Base-by-base conservation (phyloP, 2,329 filamentous ascomycete genomes). In the Trichoderma gracile region DNA sequence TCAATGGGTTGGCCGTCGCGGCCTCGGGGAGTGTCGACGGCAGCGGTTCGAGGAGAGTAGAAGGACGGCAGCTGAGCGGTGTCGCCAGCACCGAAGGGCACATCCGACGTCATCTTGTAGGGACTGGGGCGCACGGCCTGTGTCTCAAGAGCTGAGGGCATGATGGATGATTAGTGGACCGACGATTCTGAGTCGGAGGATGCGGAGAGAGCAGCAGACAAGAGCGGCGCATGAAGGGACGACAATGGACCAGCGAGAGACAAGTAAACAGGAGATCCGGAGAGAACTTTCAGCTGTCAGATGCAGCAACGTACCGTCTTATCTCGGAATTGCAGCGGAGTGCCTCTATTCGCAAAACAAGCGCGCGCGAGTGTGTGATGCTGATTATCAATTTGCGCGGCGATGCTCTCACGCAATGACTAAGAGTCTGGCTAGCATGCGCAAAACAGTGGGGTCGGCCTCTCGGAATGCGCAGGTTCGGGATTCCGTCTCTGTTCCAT, bases 51-150 rank as follows among this genome's bases (percentile, higher is more conserved):
- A 5, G 80, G 80, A 3, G 80, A 82, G 69, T 81, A 82, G 69
- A 82, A 82, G 10, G 80, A 80, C 2, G 80, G 80, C 42, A 82
- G 76, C 54, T 77, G 74, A 65, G 73, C 73, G 52, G 77, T 73
- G 66, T 56, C 58, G 60, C 54, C 66, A 60, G 58, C 46, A 25
- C 57, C 53, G 30, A 64, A 45, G 50, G 40, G 43, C 30, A 56
- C 43, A 65, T 65, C 49, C 56, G 63, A 49, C 50, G 55, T 54
- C 56, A 55, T 59, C 59, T 49, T 49, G 47, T 33, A 30, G 42
- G 12, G 12, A 38, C 30, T 38, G 40, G 54, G 63, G 49, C 50
- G 63, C 56, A 65, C 55, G 40, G 47, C 30, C 30, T 60, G 56
- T 40, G 56, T 65, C 33, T 49, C 40, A n/a, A 55, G 17, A 43